phyloP scores from a whole-genome alignment of 305 asterid genomes.

The Fraxinus platypoda region DNA sequence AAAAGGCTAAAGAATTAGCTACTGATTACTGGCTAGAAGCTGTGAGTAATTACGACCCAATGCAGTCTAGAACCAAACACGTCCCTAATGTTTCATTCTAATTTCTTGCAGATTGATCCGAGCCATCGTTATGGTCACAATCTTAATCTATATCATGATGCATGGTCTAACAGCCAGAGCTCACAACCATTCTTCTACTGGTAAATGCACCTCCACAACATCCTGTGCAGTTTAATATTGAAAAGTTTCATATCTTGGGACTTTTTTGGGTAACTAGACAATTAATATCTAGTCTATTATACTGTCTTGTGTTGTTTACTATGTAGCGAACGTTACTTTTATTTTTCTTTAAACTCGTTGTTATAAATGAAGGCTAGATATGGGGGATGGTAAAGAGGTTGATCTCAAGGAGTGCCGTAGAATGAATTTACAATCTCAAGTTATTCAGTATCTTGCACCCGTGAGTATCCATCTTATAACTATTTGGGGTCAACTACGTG shows the following conservation, averaged over 20 bases:
- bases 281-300: neutral
- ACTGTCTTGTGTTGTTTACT: neutral
- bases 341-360: neutral
- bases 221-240: neutral
- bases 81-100: neutral
- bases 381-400: constrained; percentile 41
- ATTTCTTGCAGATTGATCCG: constrained; percentile 30
- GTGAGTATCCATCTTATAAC: constrained; percentile 22
- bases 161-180: constrained; percentile 28
- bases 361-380: constrained; percentile 30
- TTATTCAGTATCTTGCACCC: constrained; percentile 33
- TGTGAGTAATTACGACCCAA: constrained; percentile 20
- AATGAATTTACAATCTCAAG: constrained; percentile 22
- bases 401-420: constrained; percentile 27
- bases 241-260: neutral
- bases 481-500: neutral
- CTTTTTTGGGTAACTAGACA: no score
- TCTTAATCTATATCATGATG: constrained; percentile 25
- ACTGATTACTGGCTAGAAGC: constrained; percentile 36
- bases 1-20: constrained; percentile 26
- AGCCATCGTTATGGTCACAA: constrained; percentile 39
- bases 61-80: neutral
- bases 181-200: constrained; percentile 41
- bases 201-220: constrained; percentile 16
- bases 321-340: neutral